Percentiles rank a stretch among this genome's conserved stretches.
These are phyloP conservation scores for Elymus sibiricus DNA, from an alignment of 176 grass and related monocot genomes.

Conservation along the genomic window DNA sequence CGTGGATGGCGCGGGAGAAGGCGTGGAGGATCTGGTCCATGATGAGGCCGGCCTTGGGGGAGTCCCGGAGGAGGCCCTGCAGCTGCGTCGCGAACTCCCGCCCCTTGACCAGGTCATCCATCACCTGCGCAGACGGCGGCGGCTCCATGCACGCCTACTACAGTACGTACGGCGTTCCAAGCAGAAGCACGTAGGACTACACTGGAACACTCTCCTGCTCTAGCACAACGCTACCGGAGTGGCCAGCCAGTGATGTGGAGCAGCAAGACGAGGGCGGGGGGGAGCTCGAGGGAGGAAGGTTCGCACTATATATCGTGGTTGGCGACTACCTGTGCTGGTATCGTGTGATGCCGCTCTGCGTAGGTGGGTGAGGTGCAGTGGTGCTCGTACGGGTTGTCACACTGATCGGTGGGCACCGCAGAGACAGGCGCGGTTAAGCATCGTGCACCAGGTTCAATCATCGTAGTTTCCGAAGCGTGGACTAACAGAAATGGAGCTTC, in stretches of 20 bases:
- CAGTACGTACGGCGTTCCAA: not conserved
- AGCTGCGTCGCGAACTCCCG: conserved; percentile 35
- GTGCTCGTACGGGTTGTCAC: not conserved
- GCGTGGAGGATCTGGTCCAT: conserved; percentile 47
- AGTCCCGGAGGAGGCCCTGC: conserved; percentile 15
- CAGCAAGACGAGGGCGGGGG: not conserved
- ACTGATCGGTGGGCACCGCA: not conserved
- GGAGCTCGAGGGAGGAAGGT: not conserved
- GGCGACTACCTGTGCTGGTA: not conserved
- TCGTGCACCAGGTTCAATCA: not conserved
- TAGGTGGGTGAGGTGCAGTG: not conserved
- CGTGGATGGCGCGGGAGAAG: conserved; percentile 35
- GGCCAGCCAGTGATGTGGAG: not conserved
- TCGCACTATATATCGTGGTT: not conserved
- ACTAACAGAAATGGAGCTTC: not conserved
- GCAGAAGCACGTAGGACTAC: not conserved
- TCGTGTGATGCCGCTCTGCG: not conserved
- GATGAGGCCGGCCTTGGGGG: conserved; percentile 26
- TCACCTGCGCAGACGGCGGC: conserved; percentile 27
- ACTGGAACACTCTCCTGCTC: not conserved
- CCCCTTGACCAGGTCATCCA: conserved; percentile 48
- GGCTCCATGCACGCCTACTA: not conserved
- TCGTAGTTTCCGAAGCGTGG: too few species aligned
- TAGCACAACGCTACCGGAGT: not conserved
- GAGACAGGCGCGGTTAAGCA: not conserved